Base-by-base conservation (phyloP, 169 alveolate genomes). In the Plasmodium fragile region DNA sequence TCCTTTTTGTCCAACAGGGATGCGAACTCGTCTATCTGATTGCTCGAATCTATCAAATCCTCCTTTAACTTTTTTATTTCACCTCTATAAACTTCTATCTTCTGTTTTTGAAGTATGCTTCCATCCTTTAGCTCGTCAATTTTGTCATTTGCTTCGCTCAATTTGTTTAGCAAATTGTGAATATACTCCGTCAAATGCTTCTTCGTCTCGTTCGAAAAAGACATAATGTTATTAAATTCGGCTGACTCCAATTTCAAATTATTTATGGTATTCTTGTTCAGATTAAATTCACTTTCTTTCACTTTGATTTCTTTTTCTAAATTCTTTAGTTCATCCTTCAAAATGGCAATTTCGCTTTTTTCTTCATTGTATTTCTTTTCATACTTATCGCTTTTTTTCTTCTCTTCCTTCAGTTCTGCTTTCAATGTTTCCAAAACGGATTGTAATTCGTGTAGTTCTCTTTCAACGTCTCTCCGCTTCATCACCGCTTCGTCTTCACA, bases 11-110 rank as follows among this genome's bases (percentile, higher is more conserved):
- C 93, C 49, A 87, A 78, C 1, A 87, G 53, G 13, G 89, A 77
- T 87, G 93, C 93, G 45, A 87, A 78, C 55, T 87, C 93, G 72
- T 87, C 93, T 36, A 87, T 11, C 49, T 87, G 93, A 65, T 87
- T 87, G 81, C 83, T 87, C 13, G 93, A 87, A 77, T 87, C 93
- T 36, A 87, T 75, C 41, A 87, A 75, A 87, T 87, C 93, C 4
- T 53, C 83, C 22, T 87, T 87, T 39, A 87, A 32, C 71, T 87
- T 87, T 77, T 39, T 87, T 78, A 87, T 78, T 87, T 87, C 93
- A 41, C 78, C 65, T 79, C 78, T 87, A 78, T 87, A 78, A n/a
- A 39, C 72, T 87, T 87, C 90, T 8, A 78, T 59, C 22, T 87
- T 87, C 36, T 78, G 90, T 13, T 87, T 79, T 22, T 77, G 81